Evolutionary conservation across 2,329 filamentous ascomycete species (phyloP), one percentile per base, ranked within the genome.

Genomic region (Trichoderma aggressivum): DNA sequence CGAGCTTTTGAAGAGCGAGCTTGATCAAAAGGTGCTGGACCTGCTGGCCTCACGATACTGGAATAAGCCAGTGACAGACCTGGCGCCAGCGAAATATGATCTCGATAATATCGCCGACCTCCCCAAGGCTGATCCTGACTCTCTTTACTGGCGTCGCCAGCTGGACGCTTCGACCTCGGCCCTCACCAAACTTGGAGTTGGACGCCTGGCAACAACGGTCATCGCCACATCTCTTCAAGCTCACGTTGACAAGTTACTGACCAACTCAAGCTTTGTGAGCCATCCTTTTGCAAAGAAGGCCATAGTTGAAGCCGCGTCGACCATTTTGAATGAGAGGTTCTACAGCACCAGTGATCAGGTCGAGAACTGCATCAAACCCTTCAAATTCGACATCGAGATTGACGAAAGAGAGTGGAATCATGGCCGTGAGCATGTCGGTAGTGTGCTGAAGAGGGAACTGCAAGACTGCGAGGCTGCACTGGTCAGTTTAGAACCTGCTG

Each of bases 361-460:
- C 1, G 96, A 99, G 81, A 98, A 98, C 79, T 99, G 95, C 79
- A 97, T 99, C 82, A 99, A 99, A 81, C 96, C 97, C 0, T 99
- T 95, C 85, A 99, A 99, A 80, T 98, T 95, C 75, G 94, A 98
- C 73, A 97, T 99, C 71, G 96, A 99, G 76, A 90, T 99, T 58
- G 94, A 97, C 77, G 92, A 94, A 50, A 86, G 90, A 8, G 97
- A 99, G 80, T 99, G 96, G 96, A 81, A 86, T 4, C 89, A 92
- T 72, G 94, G 94, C 0, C 87, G 95, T 65, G 94, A 97, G 59
- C 96, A 97, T 75, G 91, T 95, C 1, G 87, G 89, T 50, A 87
- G 85, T 10, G 90, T 96, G 1, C 83, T 99, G n/a, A 97, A 97
- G 80, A 90, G 91, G 64, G 96, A 99, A 80, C 85, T 99, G 5